Conservation (phyloP, 768 basidiomycete species). For the Cyclocybe cylindracea region DNA sequence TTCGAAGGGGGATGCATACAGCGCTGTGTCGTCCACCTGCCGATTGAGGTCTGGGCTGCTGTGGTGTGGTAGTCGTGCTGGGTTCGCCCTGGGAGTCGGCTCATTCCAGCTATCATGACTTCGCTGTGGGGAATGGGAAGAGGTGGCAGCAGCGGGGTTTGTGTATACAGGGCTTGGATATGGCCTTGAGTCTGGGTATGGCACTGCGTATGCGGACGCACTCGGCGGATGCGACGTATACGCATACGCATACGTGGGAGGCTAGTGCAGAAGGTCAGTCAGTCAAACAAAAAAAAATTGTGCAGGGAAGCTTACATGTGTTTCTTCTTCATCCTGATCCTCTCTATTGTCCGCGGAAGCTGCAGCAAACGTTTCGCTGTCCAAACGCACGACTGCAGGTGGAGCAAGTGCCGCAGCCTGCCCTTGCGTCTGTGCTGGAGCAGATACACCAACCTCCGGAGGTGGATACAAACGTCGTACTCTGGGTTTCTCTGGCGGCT, state of each 20-base stretch:
- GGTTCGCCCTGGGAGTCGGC: neutral
- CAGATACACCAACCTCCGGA: neutral
- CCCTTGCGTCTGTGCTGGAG: neutral
- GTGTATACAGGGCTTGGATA: too few species aligned
- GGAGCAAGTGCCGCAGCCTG: constrained; percentile 13
- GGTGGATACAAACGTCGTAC: neutral
- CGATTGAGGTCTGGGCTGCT: constrained; percentile 5
- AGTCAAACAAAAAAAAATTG: neutral
- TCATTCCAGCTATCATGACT: too few species aligned
- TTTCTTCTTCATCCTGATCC: neutral
- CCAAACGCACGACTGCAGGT: constrained; percentile 21
- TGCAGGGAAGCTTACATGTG: neutral
- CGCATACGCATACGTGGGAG: constrained; percentile 9
- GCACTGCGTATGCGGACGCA: constrained; percentile 9
- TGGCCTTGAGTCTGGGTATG: constrained; percentile 2
- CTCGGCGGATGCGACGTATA: constrained; percentile 10
- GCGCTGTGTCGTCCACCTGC: constrained; percentile 13
- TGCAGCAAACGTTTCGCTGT: constrained; percentile 9
- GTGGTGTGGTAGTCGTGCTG: neutral
- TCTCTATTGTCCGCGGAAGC: constrained; percentile 9
- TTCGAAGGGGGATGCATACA: constrained; percentile 19
- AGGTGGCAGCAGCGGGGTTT: neutral
- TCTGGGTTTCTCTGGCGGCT: constrained; percentile 12
- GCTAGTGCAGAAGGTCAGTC: neutral
- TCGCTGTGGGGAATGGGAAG: neutral